phyloP scores from a whole-genome alignment of 2,329 filamentous ascomycete species.

The Aaosphaeria arxii region DNA sequence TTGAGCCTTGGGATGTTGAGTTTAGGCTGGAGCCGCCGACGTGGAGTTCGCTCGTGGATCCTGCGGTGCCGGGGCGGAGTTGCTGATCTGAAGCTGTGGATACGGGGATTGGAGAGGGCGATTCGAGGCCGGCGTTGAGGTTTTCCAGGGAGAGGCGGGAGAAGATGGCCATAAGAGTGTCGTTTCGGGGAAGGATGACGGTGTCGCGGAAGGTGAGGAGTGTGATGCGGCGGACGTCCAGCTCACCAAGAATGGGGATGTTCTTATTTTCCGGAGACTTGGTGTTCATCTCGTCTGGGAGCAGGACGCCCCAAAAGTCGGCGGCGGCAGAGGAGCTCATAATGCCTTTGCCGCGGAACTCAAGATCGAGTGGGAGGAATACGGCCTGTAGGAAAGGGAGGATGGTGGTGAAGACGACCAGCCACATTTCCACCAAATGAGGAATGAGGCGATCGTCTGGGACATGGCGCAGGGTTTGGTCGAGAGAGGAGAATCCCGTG shows the following conservation, averaged over 20 bases:
- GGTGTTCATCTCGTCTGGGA: slow-evolving; percentile 46
- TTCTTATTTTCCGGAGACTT: slow-evolving; percentile 41
- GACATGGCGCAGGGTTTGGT: slow-evolving; percentile 74
- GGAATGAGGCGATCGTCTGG: slow-evolving; percentile 88
- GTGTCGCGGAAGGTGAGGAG: slow-evolving; percentile 84
- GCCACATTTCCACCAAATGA: slow-evolving; percentile 88
- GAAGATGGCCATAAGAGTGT: slow-evolving; percentile 84
- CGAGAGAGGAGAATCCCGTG: slow-evolving; percentile 83
- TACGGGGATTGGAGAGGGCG: slow-evolving; percentile 21
- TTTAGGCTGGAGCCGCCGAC: slow-evolving; percentile 67
- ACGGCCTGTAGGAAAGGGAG: slow-evolving; percentile 94
- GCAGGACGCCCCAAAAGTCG: slow-evolving; percentile 83
- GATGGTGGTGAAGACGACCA: slow-evolving; percentile 85
- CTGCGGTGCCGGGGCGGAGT: slow-evolving; percentile 29
- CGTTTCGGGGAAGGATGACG: slow-evolving; percentile 84
- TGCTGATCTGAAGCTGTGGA: slow-evolving; percentile 1
- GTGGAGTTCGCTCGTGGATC: slow-evolving; percentile 15
- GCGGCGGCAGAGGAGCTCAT: slow-evolving; percentile 75
- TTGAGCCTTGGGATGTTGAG: slow-evolving; percentile 62
- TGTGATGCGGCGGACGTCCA: slow-evolving; percentile 87
- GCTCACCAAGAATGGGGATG: slow-evolving; percentile 50
- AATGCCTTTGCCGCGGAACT: slow-evolving; percentile 84
- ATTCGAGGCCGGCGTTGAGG: slow-evolving; percentile 45
- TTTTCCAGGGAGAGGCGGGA: slow-evolving; percentile 85
- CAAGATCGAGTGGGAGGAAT: slow-evolving; percentile 87